phyloP scores from a whole-genome alignment of 495 filamentous ascomycete genomes.

The Amniculicola lignicola region DNA sequence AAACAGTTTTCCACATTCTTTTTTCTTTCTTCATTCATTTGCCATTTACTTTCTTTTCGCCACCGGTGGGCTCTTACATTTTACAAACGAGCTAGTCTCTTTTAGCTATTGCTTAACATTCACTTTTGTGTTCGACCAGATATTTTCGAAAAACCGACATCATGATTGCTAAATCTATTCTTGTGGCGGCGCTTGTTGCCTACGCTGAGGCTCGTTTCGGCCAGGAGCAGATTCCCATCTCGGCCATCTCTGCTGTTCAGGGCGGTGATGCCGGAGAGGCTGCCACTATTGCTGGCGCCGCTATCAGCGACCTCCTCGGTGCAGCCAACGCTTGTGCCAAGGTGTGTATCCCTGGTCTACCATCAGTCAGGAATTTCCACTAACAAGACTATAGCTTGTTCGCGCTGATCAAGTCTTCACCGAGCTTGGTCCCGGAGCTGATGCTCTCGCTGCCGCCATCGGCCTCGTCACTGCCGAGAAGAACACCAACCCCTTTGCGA shows the following conservation, averaged over 20 bases:
- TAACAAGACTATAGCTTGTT: conserved; percentile 47
- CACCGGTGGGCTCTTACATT: conserved; percentile 41
- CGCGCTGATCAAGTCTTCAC: conserved; percentile 58
- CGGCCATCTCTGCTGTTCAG: conserved; percentile 45
- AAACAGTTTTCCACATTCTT: conserved; percentile 12
- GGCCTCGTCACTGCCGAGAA: conserved; percentile 62
- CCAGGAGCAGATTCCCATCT: conserved; percentile 50
- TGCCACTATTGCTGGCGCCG: conserved; percentile 52
- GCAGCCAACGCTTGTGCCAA: conserved; percentile 58
- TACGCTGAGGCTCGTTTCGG: conserved; percentile 52
- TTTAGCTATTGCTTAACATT: conserved; percentile 31
- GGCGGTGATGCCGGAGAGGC: conserved; percentile 53
- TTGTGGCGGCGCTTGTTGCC: conserved; percentile 46
- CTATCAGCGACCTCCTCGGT: conserved; percentile 54
- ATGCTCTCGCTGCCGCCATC: conserved; percentile 55
- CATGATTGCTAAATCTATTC: conserved; percentile 48
- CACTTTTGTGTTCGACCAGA: conserved; percentile 29
- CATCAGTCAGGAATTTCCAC: not conserved
- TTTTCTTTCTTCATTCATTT: conserved; percentile 19
- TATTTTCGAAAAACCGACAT: conserved; percentile 35
- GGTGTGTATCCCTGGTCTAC: conserved; percentile 34
- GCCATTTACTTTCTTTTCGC: conserved; percentile 30
- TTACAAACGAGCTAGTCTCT: conserved; percentile 43
- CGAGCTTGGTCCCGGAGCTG: conserved; percentile 50
- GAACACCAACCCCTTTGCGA: conserved; percentile 63